phyloP scores from a whole-genome alignment of 179 eudicot species.

The Nepenthes alata region DNA sequence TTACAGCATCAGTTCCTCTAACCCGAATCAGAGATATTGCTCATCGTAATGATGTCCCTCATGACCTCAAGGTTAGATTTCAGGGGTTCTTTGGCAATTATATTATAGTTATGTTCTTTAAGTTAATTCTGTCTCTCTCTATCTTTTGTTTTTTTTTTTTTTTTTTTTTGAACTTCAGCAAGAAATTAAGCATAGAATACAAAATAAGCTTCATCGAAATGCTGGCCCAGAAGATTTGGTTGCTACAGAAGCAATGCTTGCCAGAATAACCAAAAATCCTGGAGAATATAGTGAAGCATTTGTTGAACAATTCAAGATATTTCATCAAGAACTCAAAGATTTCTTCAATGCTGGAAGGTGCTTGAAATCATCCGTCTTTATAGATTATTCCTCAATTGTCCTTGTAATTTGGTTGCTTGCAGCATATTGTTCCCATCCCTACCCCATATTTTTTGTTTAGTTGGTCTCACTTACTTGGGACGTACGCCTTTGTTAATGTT shows the following conservation, averaged over 20 bases:
- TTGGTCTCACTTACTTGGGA: no score
- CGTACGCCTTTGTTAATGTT: no score
- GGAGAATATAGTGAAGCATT: slow-evolving; percentile 81
- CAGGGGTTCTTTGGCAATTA: not conserved
- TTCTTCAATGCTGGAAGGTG: slow-evolving; percentile 99
- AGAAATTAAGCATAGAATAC: slow-evolving; percentile 99
- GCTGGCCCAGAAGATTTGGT: slow-evolving; percentile 99
- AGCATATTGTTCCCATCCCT: no score
- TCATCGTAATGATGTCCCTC: slow-evolving; percentile 86
- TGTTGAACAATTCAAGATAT: slow-evolving; percentile 85
- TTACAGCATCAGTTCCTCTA: slow-evolving; percentile 93
- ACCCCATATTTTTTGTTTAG: no score
- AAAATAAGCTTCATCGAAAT: slow-evolving; percentile 94
- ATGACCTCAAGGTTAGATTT: slow-evolving; percentile 75
- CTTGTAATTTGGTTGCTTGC: no score
- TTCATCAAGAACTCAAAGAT: slow-evolving; percentile 84
- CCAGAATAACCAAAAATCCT: slow-evolving; percentile 66
- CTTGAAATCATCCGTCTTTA: not conserved
- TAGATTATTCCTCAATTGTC: not conserved
- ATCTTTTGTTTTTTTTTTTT: not conserved
- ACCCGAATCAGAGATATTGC: slow-evolving; percentile 98
- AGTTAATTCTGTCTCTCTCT: slow-evolving; percentile 4
- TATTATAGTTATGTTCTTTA: not conserved
- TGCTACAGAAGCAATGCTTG: slow-evolving; percentile 94
- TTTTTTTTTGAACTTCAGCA: slow-evolving; percentile 33